Evolutionary conservation across 1,284 basidiomycete species (phyloP), one percentile per base, ranked within the genome.

Genomic region (Volvariella surrecta): DNA sequence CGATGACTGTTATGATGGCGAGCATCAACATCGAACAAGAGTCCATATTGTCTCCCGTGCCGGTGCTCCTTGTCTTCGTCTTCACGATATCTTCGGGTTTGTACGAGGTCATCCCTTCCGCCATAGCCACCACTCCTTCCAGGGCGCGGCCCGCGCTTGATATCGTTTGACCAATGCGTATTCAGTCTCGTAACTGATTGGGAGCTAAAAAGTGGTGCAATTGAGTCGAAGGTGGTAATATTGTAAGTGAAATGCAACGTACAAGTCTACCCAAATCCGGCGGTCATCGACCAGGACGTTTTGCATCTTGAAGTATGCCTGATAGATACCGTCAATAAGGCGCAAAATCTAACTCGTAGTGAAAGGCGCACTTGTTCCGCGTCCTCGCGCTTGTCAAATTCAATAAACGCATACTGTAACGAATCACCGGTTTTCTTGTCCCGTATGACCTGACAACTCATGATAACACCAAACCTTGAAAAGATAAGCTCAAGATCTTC

Each of bases 221-320:
- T 3, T 31, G 35, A 39, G 30, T 42, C 21, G 34, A 42, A 35
- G 22, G 6, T 22, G 10, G n/a, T 30, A 3, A 38, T 30, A 21
- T 30, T 37, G 32, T n/a, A 35, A 9, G 9, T 28, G 32, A 31
- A 37, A 40, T 40, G 19, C 31, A 45, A 68, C 79, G 50, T 51
- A 87, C 83, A 98, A 97, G 64, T 97, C 94, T 49, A 99, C 95
- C 89, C 95, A 98, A 59, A 99, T 99, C 16, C 96, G 79, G 13
- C 94, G 78, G 62, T 99, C 96, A 60, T 99, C 95, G n/a, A 99
- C 89, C 6, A 99, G 70, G 0, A 99, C 95, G 56, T 97, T 98
- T 62, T 99, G 95, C 95, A 99, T 99, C 64, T 98, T 99, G 70
- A 97, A 94, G 63, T 99, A 99, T 11, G 92, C 95, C 82, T 91